Percentiles rank a stretch among this genome's conserved stretches.
Evolutionary conservation across 2,329 filamentous ascomycete species (phyloP).

Genomic region (Xylaria sp.): DNA sequence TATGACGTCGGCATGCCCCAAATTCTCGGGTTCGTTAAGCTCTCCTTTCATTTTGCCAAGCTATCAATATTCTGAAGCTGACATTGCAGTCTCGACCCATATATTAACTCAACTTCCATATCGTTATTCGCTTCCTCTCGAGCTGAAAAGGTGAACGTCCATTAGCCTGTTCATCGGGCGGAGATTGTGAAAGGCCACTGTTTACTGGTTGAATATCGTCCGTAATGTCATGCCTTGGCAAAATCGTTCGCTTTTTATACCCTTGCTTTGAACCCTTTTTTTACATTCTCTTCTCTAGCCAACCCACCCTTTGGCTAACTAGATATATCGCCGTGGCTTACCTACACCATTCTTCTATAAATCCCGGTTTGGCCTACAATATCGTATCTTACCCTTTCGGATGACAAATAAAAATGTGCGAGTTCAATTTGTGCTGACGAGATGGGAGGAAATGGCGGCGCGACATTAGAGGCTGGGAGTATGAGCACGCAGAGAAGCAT

Average conservation of each 20-base stretch:
- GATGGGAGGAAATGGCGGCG: constrained; percentile 16
- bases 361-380: constrained; percentile 5
- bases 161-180: too few species aligned
- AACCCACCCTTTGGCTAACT: too few species aligned
- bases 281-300: too few species aligned
- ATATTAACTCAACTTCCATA: background rate
- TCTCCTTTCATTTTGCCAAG: background rate
- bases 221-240: too few species aligned
- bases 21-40: background rate
- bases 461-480: background rate
- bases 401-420: constrained; percentile 16
- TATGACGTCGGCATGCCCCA: background rate
- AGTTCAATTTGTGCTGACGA: constrained; percentile 23
- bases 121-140: background rate
- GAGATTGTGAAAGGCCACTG: background rate
- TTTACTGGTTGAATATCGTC: background rate
- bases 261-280: too few species aligned
- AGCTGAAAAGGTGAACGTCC: background rate
- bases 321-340: too few species aligned
- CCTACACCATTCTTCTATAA: too few species aligned
- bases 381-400: constrained; percentile 11
- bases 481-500: background rate
- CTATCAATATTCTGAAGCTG: background rate
- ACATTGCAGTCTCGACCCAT: background rate
- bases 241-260: background rate